These are phyloP conservation scores for Ambrosiella xylebori DNA, from an alignment of 2,329 filamentous ascomycete species.

Conservation along the genomic window DNA sequence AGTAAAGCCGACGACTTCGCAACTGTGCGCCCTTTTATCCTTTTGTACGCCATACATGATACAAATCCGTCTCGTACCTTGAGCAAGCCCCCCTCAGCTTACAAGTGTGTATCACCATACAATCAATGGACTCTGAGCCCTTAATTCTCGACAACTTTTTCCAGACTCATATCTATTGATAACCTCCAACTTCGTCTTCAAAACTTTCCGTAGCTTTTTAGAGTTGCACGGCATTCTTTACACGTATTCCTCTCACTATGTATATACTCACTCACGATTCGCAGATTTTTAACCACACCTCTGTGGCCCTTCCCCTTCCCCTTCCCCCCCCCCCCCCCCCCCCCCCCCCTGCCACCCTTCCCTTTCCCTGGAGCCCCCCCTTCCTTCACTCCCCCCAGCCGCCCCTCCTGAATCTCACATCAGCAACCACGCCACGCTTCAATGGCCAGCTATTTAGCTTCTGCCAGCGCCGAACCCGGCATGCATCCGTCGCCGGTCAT, in stretches of 20 bases:
- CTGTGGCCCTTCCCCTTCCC: no score
- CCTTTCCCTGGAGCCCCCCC: not conserved
- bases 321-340: no score
- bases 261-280: no score
- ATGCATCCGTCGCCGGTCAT: not conserved
- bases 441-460: not conserved
- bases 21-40: not conserved
- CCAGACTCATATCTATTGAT: not conserved
- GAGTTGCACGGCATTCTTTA: no score
- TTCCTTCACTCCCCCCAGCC: not conserved
- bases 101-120: not conserved
- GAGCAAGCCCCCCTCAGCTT: not conserved
- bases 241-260: no score
- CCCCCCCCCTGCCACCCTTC: not conserved
- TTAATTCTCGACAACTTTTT: not conserved
- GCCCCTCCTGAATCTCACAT: not conserved
- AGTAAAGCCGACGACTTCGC: not conserved
- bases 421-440: not conserved
- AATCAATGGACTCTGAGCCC: not conserved
- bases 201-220: no score
- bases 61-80: not conserved
- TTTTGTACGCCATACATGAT: not conserved
- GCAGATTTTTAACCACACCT: no score
- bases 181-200: no score
- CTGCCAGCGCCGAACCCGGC: not conserved